Conservation (phyloP, 345 rosid genomes). For the Litchi chinensis region DNA sequence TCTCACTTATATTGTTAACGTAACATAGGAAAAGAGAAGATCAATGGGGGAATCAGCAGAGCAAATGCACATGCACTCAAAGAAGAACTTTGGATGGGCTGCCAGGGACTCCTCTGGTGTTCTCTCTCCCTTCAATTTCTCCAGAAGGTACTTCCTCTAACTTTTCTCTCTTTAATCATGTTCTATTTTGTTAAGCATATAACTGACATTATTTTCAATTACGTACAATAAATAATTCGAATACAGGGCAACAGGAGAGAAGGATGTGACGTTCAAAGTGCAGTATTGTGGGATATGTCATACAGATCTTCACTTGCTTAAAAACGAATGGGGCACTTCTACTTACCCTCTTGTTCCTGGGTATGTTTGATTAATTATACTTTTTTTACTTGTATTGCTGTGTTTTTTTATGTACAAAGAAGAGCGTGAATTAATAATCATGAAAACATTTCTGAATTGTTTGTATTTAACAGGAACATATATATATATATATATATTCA, state of each 20-base stretch:
- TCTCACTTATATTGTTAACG: not conserved
- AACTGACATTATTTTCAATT: too few relatives aligned
- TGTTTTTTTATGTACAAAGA: not conserved
- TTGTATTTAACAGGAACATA: too few relatives aligned
- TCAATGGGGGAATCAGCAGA: conserved; percentile 21
- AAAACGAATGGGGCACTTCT: conserved; percentile 47
- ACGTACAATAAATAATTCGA: too few relatives aligned
- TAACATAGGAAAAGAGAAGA: not conserved
- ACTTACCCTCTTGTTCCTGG: conserved; percentile 47
- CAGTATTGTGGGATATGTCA: conserved; percentile 52
- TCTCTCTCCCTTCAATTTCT: conserved; percentile 62
- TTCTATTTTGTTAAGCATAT: too few relatives aligned
- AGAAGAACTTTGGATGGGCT: conserved; percentile 58
- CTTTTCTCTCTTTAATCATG: not conserved
- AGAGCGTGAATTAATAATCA: too few relatives aligned
- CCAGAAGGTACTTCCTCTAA: conserved; percentile 45
- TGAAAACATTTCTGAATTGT: too few relatives aligned
- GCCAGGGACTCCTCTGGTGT: conserved; percentile 59
- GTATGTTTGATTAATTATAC: conserved; percentile 17
- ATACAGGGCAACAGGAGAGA: conserved; percentile 30
- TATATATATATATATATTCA: too few relatives aligned
- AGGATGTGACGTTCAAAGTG: conserved; percentile 41
- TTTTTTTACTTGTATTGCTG: not conserved
- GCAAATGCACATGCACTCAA: conserved; percentile 35
- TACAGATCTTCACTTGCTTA: conserved; percentile 36